Percentiles rank a stretch among this genome's conserved stretches.
Evolutionary conservation across 148 eudicot species (phyloP).

Genomic region (Heliamphora exappendiculata): DNA sequence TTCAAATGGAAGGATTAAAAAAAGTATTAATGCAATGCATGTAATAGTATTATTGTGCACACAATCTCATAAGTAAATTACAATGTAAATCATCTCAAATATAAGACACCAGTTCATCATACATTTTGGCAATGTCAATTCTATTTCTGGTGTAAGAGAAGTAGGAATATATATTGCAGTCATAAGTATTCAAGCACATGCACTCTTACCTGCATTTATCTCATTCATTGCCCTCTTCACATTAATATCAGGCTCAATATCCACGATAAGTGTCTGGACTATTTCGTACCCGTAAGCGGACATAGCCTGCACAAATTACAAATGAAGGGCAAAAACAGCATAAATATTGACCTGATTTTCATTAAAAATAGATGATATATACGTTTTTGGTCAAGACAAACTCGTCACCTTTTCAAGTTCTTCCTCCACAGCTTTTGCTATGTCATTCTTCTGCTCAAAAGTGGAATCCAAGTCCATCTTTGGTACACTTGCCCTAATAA

Average conservation of each 20-base stretch:
- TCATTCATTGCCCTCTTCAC: slow-evolving; percentile 58
- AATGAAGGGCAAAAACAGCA: not conserved
- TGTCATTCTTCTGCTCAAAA: slow-evolving; percentile 40
- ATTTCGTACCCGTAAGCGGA: slow-evolving; percentile 51
- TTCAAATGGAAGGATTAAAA: not conserved
- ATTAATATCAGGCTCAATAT: slow-evolving; percentile 47
- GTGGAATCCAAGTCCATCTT: slow-evolving; percentile 29
- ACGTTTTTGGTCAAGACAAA: not conserved
- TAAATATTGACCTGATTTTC: slow-evolving; percentile 1
- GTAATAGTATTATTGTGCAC: not conserved
- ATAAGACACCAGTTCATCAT: no score
- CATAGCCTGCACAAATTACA: slow-evolving; percentile 33
- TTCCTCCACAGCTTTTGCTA: slow-evolving; percentile 39
- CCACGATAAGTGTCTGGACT: slow-evolving; percentile 52
- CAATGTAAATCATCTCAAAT: no score
- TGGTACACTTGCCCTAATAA: slow-evolving; percentile 43
- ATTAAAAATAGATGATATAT: not conserved
- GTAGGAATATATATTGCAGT: not conserved
- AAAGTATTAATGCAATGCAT: not conserved
- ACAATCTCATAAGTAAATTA: not conserved
- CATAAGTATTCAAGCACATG: not conserved
- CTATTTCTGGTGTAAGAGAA: not conserved
- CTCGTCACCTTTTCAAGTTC: slow-evolving; percentile 31
- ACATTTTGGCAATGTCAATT: not conserved
- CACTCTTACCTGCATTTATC: slow-evolving; percentile 41